Evolutionary conservation across 2,329 filamentous ascomycete genomes (phyloP).

Genomic region (Akanthomyces muscarius): DNA sequence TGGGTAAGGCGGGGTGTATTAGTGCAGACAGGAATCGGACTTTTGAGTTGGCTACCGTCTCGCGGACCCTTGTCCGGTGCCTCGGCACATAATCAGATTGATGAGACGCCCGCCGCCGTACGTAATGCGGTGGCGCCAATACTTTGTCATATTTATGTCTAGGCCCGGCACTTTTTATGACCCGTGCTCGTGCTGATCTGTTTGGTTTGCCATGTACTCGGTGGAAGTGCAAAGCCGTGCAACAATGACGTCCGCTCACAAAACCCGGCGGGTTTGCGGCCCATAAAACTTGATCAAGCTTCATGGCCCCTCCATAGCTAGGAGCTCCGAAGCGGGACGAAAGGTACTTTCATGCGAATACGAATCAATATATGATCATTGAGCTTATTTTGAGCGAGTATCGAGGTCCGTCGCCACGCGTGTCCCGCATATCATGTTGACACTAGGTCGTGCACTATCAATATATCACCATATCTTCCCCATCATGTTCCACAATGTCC

Average conservation of each 20-base stretch:
- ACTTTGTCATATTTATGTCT: neutral
- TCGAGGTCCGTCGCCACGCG: neutral
- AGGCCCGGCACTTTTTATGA: neutral
- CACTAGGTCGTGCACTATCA: slow-evolving; percentile 38
- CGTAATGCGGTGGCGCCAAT: neutral
- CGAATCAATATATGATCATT: neutral
- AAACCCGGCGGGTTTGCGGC: slow-evolving; percentile 8
- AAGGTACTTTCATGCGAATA: neutral
- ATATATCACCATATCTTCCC: slow-evolving; percentile 90
- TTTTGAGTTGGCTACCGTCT: slow-evolving; percentile 2
- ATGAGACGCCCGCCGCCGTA: neutral
- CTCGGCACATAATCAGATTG: neutral
- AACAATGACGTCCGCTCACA: slow-evolving; percentile 2
- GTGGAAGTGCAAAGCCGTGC: neutral
- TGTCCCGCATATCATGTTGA: neutral
- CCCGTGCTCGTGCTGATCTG: neutral
- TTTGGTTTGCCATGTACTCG: neutral
- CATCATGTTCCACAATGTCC: slow-evolving; percentile 76
- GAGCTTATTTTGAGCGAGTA: neutral
- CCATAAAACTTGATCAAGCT: slow-evolving; percentile 1
- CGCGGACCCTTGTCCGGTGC: neutral
- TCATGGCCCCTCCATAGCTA: neutral
- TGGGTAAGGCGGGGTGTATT: slow-evolving; percentile 3
- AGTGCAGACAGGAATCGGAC: slow-evolving; percentile 10
- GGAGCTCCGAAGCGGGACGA: neutral